Conservation (phyloP, 179 eudicot species). For the Nepenthes alata region DNA sequence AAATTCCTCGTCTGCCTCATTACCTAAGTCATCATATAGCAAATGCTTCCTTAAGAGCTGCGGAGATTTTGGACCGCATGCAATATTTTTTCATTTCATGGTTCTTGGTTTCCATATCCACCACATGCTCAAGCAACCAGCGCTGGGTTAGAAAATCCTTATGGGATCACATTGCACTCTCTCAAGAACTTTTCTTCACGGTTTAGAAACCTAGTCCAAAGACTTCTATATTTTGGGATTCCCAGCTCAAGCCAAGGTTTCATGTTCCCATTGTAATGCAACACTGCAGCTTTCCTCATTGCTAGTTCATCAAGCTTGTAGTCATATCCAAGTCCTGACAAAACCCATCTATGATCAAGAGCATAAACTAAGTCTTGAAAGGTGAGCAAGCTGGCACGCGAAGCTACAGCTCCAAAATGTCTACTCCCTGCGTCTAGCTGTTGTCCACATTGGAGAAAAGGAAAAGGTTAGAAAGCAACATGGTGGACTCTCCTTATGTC, state of each 20-base stretch:
- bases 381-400: conserved; percentile 58
- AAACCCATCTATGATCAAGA: conserved; percentile 59
- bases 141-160: conserved; percentile 8
- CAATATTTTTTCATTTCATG: too few species aligned
- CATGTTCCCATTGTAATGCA: conserved; percentile 86
- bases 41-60: too few species aligned
- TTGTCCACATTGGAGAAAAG: conserved; percentile 13
- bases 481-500: too few species aligned
- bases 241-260: conserved; percentile 97
- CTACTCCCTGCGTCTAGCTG: conserved; percentile 30
- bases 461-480: conserved; percentile 5
- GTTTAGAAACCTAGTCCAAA: conserved; percentile 56
- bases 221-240: conserved; percentile 49
- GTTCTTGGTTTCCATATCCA: too few species aligned
- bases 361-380: conserved; percentile 57
- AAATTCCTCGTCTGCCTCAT: too few species aligned
- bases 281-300: conserved; percentile 43
- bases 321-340: conserved; percentile 83
- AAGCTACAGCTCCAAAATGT: conserved; percentile 29
- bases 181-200: conserved; percentile 47
- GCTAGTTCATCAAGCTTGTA: conserved; percentile 40
- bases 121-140: too few species aligned
- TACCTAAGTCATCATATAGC: too few species aligned
- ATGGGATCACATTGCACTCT: conserved; percentile 77
- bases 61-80: too few species aligned